Evolutionary conservation across 495 filamentous ascomycete species (phyloP).

Genomic region (Neurospora terricola): DNA sequence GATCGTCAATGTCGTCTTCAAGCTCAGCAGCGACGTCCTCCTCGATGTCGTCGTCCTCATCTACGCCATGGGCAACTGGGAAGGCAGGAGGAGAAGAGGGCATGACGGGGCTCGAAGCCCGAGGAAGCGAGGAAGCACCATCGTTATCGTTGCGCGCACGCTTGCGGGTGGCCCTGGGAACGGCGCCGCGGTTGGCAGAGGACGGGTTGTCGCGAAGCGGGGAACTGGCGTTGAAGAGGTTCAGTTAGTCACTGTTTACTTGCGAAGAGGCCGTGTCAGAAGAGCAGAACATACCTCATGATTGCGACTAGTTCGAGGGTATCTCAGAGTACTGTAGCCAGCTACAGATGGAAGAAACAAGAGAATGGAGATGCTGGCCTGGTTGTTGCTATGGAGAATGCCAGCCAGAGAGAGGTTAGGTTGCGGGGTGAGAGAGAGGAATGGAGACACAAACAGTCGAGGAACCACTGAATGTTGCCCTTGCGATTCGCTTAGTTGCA

Average conservation of each 20-base stretch:
- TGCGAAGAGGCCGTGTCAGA: neutral
- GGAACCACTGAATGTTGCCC: neutral
- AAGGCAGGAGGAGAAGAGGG: constrained; percentile 42
- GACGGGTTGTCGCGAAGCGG: constrained; percentile 75
- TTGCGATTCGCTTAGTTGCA: neutral
- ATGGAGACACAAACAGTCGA: neutral
- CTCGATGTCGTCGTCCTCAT: constrained; percentile 59
- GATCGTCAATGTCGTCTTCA: constrained; percentile 77
- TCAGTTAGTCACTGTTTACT: constrained; percentile 3
- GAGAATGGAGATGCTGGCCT: constrained; percentile 4
- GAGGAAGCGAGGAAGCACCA: constrained; percentile 53
- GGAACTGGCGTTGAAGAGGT: constrained; percentile 38
- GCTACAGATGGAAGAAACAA: neutral
- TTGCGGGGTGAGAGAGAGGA: constrained; percentile 5
- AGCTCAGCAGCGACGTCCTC: constrained; percentile 35
- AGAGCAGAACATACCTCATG: constrained; percentile 28
- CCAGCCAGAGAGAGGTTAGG: neutral
- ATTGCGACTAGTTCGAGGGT: constrained; percentile 2
- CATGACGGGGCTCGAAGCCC: constrained; percentile 46
- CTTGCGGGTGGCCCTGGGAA: constrained; percentile 58
- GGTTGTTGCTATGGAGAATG: constrained; percentile 1
- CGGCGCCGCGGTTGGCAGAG: constrained; percentile 72
- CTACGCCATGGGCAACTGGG: constrained; percentile 40
- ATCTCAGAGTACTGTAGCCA: neutral
- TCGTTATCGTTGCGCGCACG: constrained; percentile 67